These are phyloP conservation scores for Mycena indigotica DNA, from an alignment of 768 basidiomycete genomes.

Conservation along the genomic window DNA sequence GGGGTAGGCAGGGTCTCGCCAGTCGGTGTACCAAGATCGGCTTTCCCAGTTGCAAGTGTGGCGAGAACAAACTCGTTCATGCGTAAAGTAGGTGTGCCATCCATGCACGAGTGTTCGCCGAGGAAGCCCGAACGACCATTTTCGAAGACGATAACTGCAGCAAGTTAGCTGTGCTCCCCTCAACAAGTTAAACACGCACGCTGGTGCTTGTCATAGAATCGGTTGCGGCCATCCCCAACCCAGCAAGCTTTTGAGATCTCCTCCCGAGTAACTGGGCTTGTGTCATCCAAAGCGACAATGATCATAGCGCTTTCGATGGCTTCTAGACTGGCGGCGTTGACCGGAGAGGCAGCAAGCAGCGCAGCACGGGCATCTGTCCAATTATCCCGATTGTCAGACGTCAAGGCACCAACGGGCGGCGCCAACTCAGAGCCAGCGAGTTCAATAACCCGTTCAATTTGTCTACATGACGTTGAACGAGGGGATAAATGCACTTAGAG, in stretches of 20 bases:
- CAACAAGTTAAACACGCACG: constrained; percentile 46
- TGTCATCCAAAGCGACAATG: constrained; percentile 83
- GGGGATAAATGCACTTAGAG: background rate
- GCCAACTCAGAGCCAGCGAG: constrained; percentile 51
- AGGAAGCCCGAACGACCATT: constrained; percentile 94
- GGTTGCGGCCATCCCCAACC: constrained; percentile 87
- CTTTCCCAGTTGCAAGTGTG: constrained; percentile 68
- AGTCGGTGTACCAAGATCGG: constrained; percentile 67
- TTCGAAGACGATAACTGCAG: constrained; percentile 86
- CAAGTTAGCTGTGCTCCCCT: constrained; percentile 1
- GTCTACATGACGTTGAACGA: constrained; percentile 37
- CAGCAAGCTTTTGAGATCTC: constrained; percentile 81
- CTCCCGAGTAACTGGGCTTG: constrained; percentile 77
- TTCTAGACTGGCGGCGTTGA: constrained; percentile 69
- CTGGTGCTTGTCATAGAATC: constrained; percentile 98
- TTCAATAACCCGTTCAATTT: constrained; percentile 70
- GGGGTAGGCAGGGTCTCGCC: constrained; percentile 52
- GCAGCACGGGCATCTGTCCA: constrained; percentile 80
- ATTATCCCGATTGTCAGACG: constrained; percentile 83
- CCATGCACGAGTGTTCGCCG: constrained; percentile 86
- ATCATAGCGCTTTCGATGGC: constrained; percentile 91
- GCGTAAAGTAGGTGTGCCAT: constrained; percentile 93
- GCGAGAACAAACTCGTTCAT: constrained; percentile 93
- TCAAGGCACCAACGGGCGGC: constrained; percentile 77
- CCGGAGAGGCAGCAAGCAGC: constrained; percentile 62